phyloP scores from a whole-genome alignment of 2,329 filamentous ascomycete species.

The Myriosclerotinia scirpicola region DNA sequence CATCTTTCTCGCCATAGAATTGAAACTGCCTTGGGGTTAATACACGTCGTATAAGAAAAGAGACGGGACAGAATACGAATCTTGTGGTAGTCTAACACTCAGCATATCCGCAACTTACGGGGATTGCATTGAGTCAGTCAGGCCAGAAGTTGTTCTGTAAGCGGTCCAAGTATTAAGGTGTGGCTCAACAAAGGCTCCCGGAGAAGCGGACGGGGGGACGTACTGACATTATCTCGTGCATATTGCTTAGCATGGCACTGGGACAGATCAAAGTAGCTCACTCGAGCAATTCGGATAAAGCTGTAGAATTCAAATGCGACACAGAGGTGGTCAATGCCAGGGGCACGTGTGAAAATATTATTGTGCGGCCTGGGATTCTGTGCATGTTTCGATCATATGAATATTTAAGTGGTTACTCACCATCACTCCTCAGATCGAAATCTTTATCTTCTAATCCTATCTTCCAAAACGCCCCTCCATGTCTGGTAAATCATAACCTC shows the following conservation, averaged over 20 bases:
- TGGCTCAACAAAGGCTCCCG: too few species aligned
- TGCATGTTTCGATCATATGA: not conserved
- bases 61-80: too few species aligned
- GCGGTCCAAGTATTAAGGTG: too few species aligned
- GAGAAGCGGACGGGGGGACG: not conserved
- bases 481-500: not conserved
- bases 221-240: not conserved
- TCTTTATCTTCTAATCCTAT: not conserved
- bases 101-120: too few species aligned
- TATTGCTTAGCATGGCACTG: too few species aligned
- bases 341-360: too few species aligned
- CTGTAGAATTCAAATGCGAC: not conserved
- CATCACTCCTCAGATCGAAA: not conserved
- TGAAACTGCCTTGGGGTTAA: too few species aligned
- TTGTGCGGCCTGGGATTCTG: not conserved
- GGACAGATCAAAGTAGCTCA: not conserved
- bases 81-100: too few species aligned
- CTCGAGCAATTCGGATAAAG: not conserved
- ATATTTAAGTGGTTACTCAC: slow-evolving; percentile 9
- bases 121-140: too few species aligned
- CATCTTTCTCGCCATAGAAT: too few species aligned
- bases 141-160: too few species aligned
- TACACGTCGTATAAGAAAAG: too few species aligned
- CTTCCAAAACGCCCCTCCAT: not conserved
- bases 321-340: not conserved